phyloP scores from a whole-genome alignment of 2,329 filamentous ascomycete genomes.

The Pyrenophora graminea region DNA sequence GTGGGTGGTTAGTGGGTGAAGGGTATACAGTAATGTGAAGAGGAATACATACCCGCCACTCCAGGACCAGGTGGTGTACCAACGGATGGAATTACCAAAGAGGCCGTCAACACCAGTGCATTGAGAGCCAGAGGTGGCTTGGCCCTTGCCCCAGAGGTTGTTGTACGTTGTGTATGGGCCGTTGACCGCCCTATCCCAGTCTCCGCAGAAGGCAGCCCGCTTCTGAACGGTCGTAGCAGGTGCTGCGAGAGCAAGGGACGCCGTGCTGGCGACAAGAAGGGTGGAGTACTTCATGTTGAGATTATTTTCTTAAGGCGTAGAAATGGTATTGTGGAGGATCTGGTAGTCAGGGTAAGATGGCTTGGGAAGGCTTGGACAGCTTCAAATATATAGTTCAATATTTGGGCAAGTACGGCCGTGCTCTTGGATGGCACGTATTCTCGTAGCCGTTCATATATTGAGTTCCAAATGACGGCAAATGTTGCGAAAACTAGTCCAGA shows the following conservation, averaged over 20 bases:
- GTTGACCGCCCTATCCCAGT: slow-evolving; percentile 35
- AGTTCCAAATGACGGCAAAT: slow-evolving; percentile 12
- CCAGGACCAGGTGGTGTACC: slow-evolving; percentile 53
- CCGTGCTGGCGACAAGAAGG: slow-evolving; percentile 31
- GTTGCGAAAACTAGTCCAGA: slow-evolving; percentile 8
- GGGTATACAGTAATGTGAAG: neutral
- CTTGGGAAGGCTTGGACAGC: slow-evolving; percentile 6
- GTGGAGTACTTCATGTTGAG: slow-evolving; percentile 38
- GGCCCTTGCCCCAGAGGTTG: slow-evolving; percentile 51
- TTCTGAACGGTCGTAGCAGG: slow-evolving; percentile 36
- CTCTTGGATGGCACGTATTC: no score
- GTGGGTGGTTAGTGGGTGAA: slow-evolving; percentile 2
- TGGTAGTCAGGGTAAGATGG: neutral
- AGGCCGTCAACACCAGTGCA: slow-evolving; percentile 52
- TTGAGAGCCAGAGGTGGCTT: slow-evolving; percentile 51
- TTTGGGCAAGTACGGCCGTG: neutral
- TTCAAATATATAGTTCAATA: slow-evolving; percentile 20
- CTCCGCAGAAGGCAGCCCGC: slow-evolving; percentile 40
- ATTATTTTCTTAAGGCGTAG: neutral
- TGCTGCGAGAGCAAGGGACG: slow-evolving; percentile 34
- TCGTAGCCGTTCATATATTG: slow-evolving; percentile 3
- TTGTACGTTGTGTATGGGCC: slow-evolving; percentile 44
- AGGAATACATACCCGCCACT: slow-evolving; percentile 42
- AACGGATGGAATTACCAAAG: slow-evolving; percentile 46
- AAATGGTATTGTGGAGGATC: neutral